Evolutionary conservation across 208 protist genomes (phyloP).

Genomic region (Acanthamoeba sp.): DNA sequence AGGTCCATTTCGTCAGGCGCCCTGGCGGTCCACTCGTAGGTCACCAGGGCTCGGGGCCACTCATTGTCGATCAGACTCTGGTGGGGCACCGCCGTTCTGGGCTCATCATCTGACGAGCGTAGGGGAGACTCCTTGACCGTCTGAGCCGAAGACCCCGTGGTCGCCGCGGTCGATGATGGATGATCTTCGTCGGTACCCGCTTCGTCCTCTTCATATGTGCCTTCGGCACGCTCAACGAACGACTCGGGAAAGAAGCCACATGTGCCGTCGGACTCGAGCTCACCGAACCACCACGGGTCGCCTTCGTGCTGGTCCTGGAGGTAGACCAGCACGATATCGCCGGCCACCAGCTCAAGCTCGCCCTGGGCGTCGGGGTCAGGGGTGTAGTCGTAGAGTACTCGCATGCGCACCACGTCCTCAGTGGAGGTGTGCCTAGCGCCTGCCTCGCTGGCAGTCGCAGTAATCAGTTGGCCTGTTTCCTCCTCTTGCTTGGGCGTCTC

Average conservation of each 20-base stretch:
- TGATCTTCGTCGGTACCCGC: too few relatives aligned
- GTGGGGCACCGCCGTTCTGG: background rate
- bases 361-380: background rate
- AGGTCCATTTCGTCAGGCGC: constrained; percentile 62
- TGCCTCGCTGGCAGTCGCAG: too few relatives aligned
- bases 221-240: background rate
- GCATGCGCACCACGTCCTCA: background rate
- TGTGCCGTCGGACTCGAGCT: background rate
- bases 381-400: constrained; percentile 10
- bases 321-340: constrained; percentile 28
- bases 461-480: too few relatives aligned
- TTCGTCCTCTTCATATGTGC: too few relatives aligned
- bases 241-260: constrained; percentile 21
- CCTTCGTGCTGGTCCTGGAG: constrained; percentile 11
- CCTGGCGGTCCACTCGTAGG: background rate
- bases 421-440: too few relatives aligned
- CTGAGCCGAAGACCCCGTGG: too few relatives aligned
- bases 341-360: background rate
- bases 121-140: too few relatives aligned
- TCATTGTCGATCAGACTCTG: background rate
- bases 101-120: background rate
- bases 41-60: constrained; percentile 25
- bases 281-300: constrained; percentile 48
- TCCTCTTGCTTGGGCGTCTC: too few relatives aligned
- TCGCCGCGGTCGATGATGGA: too few relatives aligned